Conservation (phyloP, 1,284 basidiomycete genomes). For the Microbotryum scabiosae region DNA sequence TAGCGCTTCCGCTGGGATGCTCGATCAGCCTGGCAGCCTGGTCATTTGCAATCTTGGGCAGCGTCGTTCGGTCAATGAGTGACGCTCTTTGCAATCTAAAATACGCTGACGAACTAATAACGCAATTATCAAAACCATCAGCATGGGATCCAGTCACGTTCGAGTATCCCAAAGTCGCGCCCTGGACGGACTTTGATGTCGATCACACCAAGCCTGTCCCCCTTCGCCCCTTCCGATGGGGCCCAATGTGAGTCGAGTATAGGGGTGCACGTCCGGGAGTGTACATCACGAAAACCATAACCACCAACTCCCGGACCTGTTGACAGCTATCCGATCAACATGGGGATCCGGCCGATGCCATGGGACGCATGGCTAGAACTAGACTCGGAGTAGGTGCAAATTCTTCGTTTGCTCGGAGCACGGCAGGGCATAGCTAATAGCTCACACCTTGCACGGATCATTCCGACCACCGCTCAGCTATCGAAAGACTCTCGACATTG, state of each 20-base stretch:
- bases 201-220: constrained; percentile 13
- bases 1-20: too few species aligned
- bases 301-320: too few species aligned
- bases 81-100: neutral
- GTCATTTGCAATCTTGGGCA: too few species aligned
- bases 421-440: too few species aligned
- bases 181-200: neutral
- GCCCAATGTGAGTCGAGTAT: constrained; percentile 5
- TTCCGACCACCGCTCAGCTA: constrained; percentile 5
- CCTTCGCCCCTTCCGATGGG: constrained; percentile 19
- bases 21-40: too few species aligned
- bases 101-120: neutral
- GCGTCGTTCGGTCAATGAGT: too few species aligned
- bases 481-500: constrained; percentile 1
- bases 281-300: neutral
- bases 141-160: neutral
- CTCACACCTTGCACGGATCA: neutral
- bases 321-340: constrained; percentile 8
- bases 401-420: neutral
- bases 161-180: neutral
- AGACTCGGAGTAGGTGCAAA: constrained; percentile 11
- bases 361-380: constrained; percentile 19
- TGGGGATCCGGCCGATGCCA: constrained; percentile 14
- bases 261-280: neutral
- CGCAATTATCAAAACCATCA: neutral